Conservation (phyloP, 148 eudicot genomes). For the Cornus kousa region DNA sequence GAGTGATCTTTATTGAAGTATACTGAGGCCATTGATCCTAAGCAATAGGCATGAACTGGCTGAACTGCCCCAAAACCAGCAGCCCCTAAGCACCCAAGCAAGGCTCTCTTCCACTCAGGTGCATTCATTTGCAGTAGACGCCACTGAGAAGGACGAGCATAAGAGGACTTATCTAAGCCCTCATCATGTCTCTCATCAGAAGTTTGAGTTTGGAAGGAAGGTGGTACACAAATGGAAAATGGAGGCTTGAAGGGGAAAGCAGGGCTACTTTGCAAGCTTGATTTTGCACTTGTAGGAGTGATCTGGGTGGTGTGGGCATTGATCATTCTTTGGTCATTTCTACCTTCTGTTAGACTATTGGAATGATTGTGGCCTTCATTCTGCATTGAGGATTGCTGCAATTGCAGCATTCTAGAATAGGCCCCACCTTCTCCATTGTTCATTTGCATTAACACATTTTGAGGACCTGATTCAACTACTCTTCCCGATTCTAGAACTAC, state of each 20-base stretch:
- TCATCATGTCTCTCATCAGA: background rate
- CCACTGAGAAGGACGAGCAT: conserved; percentile 8
- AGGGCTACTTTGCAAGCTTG: conserved; percentile 4
- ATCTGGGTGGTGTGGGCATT: background rate
- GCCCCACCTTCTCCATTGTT: conserved; percentile 7
- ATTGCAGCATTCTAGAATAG: conserved; percentile 13
- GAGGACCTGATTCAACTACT: background rate
- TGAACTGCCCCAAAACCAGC: conserved; percentile 12
- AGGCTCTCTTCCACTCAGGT: conserved; percentile 15
- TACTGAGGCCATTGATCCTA: conserved; percentile 10
- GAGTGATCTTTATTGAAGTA: conserved; percentile 7
- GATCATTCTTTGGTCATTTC: too few species aligned
- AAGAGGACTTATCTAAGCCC: background rate
- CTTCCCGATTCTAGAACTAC: background rate
- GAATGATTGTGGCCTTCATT: background rate
- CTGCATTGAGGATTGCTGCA: conserved; percentile 9
- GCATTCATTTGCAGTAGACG: conserved; percentile 15
- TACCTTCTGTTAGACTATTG: background rate
- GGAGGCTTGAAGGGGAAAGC: background rate
- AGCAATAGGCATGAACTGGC: conserved; percentile 13
- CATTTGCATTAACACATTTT: background rate
- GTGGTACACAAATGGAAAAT: conserved; percentile 2
- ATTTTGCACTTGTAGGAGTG: background rate
- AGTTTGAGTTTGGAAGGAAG: background rate
- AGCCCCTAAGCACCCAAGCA: conserved; percentile 16